A percentile compares a stretch with the other conserved stretches of the same genome.
phyloP scores from a whole-genome alignment of 306 rosid species.

The Sesbania bispinosa region DNA sequence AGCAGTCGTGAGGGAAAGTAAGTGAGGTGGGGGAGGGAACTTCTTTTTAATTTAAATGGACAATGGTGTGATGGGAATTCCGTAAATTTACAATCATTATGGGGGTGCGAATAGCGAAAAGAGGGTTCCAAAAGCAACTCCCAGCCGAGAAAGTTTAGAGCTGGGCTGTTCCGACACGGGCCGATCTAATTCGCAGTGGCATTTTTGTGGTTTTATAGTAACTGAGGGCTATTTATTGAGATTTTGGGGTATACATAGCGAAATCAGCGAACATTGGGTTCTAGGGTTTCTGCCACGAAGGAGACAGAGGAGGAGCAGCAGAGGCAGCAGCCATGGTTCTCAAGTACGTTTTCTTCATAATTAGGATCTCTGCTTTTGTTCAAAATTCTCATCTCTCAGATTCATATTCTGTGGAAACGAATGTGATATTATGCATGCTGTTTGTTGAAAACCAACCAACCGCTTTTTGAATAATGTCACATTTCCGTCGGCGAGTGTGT shows the following conservation, averaged over 20 bases:
- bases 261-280: not conserved
- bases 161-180: not conserved
- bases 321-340: conserved; percentile 61
- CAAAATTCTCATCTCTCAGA: not conserved
- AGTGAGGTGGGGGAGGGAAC: too few species aligned
- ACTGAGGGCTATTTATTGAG: not conserved
- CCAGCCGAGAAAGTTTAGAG: too few species aligned
- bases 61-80: too few species aligned
- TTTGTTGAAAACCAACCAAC: not conserved
- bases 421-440: not conserved
- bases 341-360: conserved; percentile 42
- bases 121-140: too few species aligned
- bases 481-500: not conserved
- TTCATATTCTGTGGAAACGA: not conserved
- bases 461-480: not conserved
- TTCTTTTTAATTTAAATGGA: too few species aligned
- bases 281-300: conserved; percentile 42
- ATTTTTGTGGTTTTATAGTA: conserved; percentile 5
- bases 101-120: too few species aligned
- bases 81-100: too few species aligned
- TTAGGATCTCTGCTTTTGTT: not conserved
- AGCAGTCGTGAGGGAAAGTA: too few species aligned
- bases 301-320: not conserved
- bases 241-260: conserved; percentile 12
- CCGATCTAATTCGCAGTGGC: conserved; percentile 3